Conservation (phyloP, 805 yeast genomes). For the Sugiyamaella lignohabitans region DNA sequence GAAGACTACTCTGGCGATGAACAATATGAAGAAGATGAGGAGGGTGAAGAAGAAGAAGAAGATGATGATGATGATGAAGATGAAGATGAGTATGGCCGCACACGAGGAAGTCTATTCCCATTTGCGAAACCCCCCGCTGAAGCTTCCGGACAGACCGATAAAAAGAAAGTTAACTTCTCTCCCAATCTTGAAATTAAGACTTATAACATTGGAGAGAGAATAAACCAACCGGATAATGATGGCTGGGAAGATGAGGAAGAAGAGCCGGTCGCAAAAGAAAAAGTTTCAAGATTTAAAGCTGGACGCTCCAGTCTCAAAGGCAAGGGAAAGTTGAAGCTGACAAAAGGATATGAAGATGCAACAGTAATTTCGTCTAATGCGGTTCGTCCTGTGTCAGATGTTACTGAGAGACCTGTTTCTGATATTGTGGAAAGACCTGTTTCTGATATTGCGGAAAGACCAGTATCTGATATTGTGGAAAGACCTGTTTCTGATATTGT, state of each 20-base stretch:
- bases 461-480: conserved; percentile 24
- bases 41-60: conserved; percentile 33
- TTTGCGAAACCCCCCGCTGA: conserved; percentile 5
- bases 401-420: conserved; percentile 9
- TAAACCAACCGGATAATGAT: not conserved
- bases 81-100: conserved; percentile 33
- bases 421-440: conserved; percentile 13
- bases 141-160: too few relatives aligned
- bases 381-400: conserved; percentile 2
- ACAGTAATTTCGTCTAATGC: too few relatives aligned
- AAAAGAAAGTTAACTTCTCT: conserved; percentile 40
- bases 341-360: too few relatives aligned
- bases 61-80: conserved; percentile 38
- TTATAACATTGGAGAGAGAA: conserved; percentile 12
- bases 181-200: conserved; percentile 50
- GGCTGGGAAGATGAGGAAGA: conserved; percentile 6
- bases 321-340: not conserved
- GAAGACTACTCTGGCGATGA: conserved; percentile 44
- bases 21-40: conserved; percentile 39
- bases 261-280: conserved; percentile 13
- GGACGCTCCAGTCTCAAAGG: conserved; percentile 4
- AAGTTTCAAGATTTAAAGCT: conserved; percentile 30
- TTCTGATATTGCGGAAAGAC: conserved; percentile 25
- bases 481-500: conserved; percentile 26
- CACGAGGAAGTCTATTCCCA: conserved; percentile 34